phyloP scores from a whole-genome alignment of 148 eudicot species.

The Rhododendron griersonianum region DNA sequence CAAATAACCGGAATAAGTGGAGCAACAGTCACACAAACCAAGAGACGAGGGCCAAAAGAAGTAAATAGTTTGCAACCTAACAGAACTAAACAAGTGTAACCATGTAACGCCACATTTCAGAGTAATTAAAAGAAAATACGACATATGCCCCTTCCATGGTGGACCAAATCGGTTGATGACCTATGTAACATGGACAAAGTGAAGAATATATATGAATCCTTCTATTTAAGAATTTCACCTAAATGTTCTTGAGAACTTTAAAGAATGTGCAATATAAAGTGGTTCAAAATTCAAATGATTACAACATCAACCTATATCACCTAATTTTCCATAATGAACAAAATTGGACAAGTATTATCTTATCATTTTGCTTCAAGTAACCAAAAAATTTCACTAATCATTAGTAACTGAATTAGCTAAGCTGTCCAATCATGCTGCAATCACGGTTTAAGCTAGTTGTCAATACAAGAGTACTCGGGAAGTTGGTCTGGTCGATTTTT shows the following conservation, averaged over 20 bases:
- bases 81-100: background rate
- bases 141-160: background rate
- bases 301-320: background rate
- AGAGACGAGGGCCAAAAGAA: background rate
- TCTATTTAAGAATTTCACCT: background rate
- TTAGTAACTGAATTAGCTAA: background rate
- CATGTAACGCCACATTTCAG: background rate
- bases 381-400: background rate
- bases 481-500: background rate
- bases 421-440: constrained; percentile 10
- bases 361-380: background rate
- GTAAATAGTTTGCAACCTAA: background rate
- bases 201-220: background rate
- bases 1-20: too few relatives aligned
- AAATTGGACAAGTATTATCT: background rate
- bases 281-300: background rate
- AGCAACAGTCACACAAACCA: background rate
- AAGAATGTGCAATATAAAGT: background rate
- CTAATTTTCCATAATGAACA: background rate
- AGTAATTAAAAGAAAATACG: background rate
- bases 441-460: background rate
- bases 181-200: background rate
- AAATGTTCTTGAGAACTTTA: background rate
- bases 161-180: background rate
- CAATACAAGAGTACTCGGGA: background rate